Evolutionary conservation across 148 eudicot species (phyloP), one percentile per base, ranked within the genome.

Genomic region (Salicornia ramosissima): DNA sequence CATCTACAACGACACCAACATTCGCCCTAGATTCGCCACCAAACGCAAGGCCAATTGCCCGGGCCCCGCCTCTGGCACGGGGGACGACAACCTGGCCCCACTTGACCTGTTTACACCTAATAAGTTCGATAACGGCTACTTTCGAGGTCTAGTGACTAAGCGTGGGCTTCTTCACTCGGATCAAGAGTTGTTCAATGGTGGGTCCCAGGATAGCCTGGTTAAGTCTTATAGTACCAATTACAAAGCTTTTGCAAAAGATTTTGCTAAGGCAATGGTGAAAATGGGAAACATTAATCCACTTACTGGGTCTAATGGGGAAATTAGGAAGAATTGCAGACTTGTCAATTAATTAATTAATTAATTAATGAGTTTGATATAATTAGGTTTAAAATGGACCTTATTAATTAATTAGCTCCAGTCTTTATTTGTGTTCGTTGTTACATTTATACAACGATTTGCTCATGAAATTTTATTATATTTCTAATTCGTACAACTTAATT

Each of bases 141-240:
- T 49, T 42, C 54, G 52, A 36, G 50, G 69, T 65, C 73, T 84
- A 0, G 34, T 81, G 68, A 50, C 42, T 6, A 56, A 16, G 21
- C 69, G 76, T 1, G 84, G 85, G 33, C 79, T 79, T 14, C 71
- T 84, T 25, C 83, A 79, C 21, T 81, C 87, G 10, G 85, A 84
- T 40, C 87, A 84, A 33, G 83, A 78, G 59, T 65, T 84, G 63
- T 81, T 79, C 64, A 84, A 77, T 56, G 79, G 79, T 12, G 87
- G 87, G 0, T 74, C 77, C 30, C 77, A 67, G 58, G 77, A 74
- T 58, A 65, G 24, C 0, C 56, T 66, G 36, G 77, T 74, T 57
- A 67, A 47, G 49, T 11, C 47, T 0, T 74, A 74, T 58, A 34
- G 65, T 7, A 2, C 15, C 19, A 74, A 47, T 22, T 31, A 29